Evolutionary conservation across 2,329 filamentous ascomycete genomes (phyloP).

Genomic region (Aureobasidium namibiae): DNA sequence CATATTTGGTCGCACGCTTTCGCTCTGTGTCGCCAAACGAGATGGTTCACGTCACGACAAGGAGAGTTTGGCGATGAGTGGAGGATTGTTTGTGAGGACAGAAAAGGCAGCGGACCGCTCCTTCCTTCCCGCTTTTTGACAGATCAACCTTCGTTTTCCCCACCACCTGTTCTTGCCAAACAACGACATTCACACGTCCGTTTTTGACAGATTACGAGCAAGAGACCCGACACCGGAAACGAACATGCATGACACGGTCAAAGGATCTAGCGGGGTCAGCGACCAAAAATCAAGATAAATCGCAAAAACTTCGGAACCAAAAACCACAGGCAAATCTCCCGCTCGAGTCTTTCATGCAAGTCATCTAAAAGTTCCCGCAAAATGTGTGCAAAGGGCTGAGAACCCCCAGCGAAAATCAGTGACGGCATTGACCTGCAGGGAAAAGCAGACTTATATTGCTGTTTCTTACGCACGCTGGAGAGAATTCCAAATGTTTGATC

Average conservation of each 20-base stretch:
- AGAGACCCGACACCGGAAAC: background rate
- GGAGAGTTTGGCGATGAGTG: background rate
- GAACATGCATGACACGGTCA: background rate
- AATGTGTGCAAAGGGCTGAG: conserved; percentile 1
- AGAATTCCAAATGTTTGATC: conserved; percentile 4
- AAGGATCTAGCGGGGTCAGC: background rate
- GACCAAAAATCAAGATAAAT: background rate
- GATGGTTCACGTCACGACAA: background rate
- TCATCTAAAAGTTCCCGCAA: conserved; percentile 3
- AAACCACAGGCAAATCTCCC: background rate
- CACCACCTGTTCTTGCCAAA: background rate
- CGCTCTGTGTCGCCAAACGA: background rate
- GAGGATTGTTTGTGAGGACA: background rate
- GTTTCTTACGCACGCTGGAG: background rate
- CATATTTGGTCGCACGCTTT: background rate
- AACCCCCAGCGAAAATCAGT: too few species aligned
- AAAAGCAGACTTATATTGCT: background rate
- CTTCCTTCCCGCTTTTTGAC: conserved; percentile 3
- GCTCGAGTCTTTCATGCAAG: background rate
- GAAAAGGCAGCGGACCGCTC: conserved; percentile 6
- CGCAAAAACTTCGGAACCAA: background rate
- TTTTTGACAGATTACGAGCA: background rate
- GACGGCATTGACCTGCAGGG: background rate
- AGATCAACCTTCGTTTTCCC: background rate
- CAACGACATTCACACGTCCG: background rate